Evolutionary conservation across 805 yeast species (phyloP), one percentile per base, ranked within the genome.

Genomic region (Pichia cephalocereana): DNA sequence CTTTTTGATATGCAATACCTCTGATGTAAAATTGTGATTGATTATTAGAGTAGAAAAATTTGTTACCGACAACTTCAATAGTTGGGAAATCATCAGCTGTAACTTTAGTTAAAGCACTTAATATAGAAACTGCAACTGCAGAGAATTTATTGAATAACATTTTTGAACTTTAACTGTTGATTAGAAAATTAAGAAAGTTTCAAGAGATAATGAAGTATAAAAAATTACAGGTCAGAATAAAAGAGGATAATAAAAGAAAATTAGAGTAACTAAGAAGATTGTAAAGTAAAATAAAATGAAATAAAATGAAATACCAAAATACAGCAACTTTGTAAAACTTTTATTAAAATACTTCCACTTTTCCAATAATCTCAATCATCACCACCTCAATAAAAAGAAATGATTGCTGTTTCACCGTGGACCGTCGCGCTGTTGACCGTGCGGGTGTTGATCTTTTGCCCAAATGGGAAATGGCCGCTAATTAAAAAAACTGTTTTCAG

Each of bases 1-100:
- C 82, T 55, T 79, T 80, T 70, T 84, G 95, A 68, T 85, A 85
- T 45, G 93, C 93, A 53, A 85, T 70, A 71, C 93, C 95, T 61
- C 72, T 80, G 59, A 85, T 77, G 66, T 75, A 82, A 62, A 85
- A 85, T 64, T 83, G 90, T 47, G 88, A 77, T 45, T 90, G 91
- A 60, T 84, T 84, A 68, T 81, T 82, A 50, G 85, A 70, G 68
- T 69, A 85, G 73, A 76, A 85, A 61, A 85, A 84, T 66, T 84
- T 83, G 76, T 82, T 83, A 53, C 91, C 91, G 49, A 76, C 77
- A 54, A 84, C 75, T 59, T 83, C 87, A 55, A 85, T 79, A 37
- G 82, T 74, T 53, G 88, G 86, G 53, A 79, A 66, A 44, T 69
- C 75, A 31, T 55, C 75, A 50, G 75, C 77, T 9, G 58, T 49